Conservation (phyloP, 768 basidiomycete species). For the Serendipita indica region DNA sequence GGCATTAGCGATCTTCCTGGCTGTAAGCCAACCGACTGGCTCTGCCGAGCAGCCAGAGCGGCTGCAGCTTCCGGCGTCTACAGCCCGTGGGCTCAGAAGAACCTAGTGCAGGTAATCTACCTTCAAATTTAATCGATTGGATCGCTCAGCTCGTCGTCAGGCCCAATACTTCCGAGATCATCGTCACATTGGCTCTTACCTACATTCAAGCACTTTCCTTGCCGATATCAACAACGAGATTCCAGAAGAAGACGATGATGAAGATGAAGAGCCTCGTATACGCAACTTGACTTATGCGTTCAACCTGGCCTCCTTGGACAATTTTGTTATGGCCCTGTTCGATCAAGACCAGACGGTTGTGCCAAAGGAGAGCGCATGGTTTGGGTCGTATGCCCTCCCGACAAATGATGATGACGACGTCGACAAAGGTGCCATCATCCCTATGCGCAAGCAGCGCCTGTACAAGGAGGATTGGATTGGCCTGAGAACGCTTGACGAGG, state of each 20-base stretch:
- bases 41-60: slow-evolving; percentile 53
- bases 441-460: slow-evolving; percentile 56
- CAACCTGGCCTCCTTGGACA: slow-evolving; percentile 46
- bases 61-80: slow-evolving; percentile 53
- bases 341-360: slow-evolving; percentile 59
- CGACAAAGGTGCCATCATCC: slow-evolving; percentile 32
- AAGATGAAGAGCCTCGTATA: background rate
- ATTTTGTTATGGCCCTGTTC: slow-evolving; percentile 62
- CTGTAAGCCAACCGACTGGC: slow-evolving; percentile 48
- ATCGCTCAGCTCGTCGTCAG: slow-evolving; percentile 24
- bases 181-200: slow-evolving; percentile 39
- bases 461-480: slow-evolving; percentile 77
- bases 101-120: slow-evolving; percentile 50
- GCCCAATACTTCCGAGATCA: slow-evolving; percentile 83
- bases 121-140: background rate
- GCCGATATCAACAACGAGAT: slow-evolving; percentile 67
- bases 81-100: slow-evolving; percentile 56
- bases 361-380: slow-evolving; percentile 78
- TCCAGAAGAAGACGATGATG: slow-evolving; percentile 17
- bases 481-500: slow-evolving; percentile 51
- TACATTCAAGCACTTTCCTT: slow-evolving; percentile 49
- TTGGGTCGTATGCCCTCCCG: slow-evolving; percentile 47
- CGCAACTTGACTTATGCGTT: slow-evolving; percentile 45
- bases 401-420: slow-evolving; percentile 21
- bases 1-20: slow-evolving; percentile 61